Base-by-base conservation (phyloP, 306 rosid genomes). In the Begonia fuchsioides region DNA sequence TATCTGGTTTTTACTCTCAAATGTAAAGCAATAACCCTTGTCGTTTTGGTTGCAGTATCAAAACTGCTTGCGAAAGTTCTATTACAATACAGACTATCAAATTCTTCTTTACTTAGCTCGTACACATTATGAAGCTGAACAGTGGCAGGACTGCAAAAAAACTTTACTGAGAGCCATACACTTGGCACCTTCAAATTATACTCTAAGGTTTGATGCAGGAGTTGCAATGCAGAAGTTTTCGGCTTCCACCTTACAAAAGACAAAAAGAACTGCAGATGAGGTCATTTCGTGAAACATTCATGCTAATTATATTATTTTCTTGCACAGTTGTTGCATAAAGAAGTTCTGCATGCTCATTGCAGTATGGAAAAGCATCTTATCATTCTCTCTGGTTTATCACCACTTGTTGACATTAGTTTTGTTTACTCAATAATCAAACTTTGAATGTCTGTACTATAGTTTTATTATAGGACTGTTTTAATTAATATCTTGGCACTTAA, bases 121-220 rank as follows among this genome's bases (percentile, higher is more conserved):
- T 52, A 85, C 98, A 12, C 80, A 85, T 64, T 92, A 92, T 63
- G 98, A 92, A 68, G 95, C 94, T 6, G 98, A 92, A 69, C 98
- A 85, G 65, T 92, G 98, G 98, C 98, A 92, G 72, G 96, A 92
- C 70, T 92, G 98, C 75, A 92, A 82, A 68, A 92, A 79, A 72
- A 82, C 92, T 41, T 66, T 92, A 58, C 81, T 81, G 57, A 75
- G 94, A 66, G 95, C 97, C 60, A 90, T 90, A 58, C 98, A 92
- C 73, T 76, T 92, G 79, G 80, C 94, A 63, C 98, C 95, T 72
- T 82, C 96, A 47, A 92, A 92, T 69, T 92, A 92, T 67, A 86
- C 96, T 3, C 62, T 92, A 65, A 79, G 98, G 64, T 92, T 92
- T 79, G 98, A 92, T 66, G 96, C 93, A 13, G 98, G 96, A 40